These are phyloP conservation scores for Taiwanofungus camphoratus DNA, from an alignment of 1,284 basidiomycete species.

Conservation along the genomic window DNA sequence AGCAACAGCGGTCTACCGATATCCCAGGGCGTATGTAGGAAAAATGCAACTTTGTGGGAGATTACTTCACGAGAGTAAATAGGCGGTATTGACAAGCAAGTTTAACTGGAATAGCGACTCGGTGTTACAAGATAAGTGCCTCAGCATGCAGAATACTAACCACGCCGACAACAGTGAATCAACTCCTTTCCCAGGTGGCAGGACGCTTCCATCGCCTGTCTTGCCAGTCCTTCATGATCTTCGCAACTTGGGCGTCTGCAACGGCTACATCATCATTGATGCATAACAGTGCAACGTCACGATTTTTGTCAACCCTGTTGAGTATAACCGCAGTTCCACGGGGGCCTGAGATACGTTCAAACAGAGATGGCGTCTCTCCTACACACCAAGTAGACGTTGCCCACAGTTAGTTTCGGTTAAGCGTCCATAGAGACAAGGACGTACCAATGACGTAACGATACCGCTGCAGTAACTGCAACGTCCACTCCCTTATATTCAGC, in stretches of 20 bases:
- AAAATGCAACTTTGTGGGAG: too few species aligned
- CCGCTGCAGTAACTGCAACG: conserved; percentile 36
- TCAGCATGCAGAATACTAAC: background rate
- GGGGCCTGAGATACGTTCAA: conserved; percentile 19
- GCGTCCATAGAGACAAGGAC: conserved; percentile 4
- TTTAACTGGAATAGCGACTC: too few species aligned
- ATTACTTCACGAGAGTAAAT: too few species aligned
- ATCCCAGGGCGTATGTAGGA: too few species aligned
- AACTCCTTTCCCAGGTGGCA: conserved; percentile 22
- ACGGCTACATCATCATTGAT: conserved; percentile 25
- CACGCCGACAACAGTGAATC: too few species aligned
- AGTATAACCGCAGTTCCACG: conserved; percentile 11
- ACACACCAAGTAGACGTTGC: too few species aligned
- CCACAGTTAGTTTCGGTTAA: background rate
- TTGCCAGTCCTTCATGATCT: conserved; percentile 18
- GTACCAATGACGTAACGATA: conserved; percentile 36
- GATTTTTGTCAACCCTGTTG: conserved; percentile 7
- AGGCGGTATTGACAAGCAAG: too few species aligned
- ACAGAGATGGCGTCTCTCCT: conserved; percentile 22
- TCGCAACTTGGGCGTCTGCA: conserved; percentile 14
- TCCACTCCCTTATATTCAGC: conserved; percentile 33
- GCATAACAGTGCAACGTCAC: conserved; percentile 22
- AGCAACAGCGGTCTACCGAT: too few species aligned
- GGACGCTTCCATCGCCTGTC: conserved; percentile 16
- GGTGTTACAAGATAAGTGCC: background rate